Evolutionary conservation across 108 stramenopile species (phyloP), one percentile per base, ranked within the genome.

Genomic region (Cyclotella atomus): DNA sequence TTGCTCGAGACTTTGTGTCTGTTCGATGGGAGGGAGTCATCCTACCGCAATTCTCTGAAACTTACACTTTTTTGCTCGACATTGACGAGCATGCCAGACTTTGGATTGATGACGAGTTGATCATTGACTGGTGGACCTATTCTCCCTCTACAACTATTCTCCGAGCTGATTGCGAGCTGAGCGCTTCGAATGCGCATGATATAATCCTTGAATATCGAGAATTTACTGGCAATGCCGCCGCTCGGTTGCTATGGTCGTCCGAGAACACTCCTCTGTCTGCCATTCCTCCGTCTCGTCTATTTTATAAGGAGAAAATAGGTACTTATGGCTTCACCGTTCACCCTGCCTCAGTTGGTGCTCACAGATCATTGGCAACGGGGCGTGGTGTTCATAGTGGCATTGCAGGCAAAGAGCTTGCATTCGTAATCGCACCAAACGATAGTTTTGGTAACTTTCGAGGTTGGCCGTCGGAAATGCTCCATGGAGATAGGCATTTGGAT

Each of bases 131-230:
- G 30, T 84, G 83, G 83, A 49, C 43, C 1, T 78, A 66, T 49
- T 47, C 70, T 78, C 57, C 63, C 7, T 45, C 71, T 14, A 54
- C 82, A 29, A 25, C 38, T 8, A 64, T 83, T 54, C 49, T 64
- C 7, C 73, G 62, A 41, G 69, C 67, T 19, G 60, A 77, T 24
- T 55, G 45, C 46, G 32, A 74, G 8, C 65, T 83, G 10, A 55
- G 7, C 25, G 72, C 65, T 25, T 28, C 30, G 25, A 28, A 53
- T 20, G 38, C 73, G 23, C 52, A 78, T 49, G 82, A 83, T 43
- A 62, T 83, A 8, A 53, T 79, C 36, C 29, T 83, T 30, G 82
- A 83, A 60, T 83, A 76, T 57, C 77, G 82, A 12, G 82, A 83
- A 19, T 59, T 83, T 1, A 43, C 64, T 29, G 77, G 67, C 14